A percentile compares a stretch with the other conserved stretches of the same genome.
These are phyloP conservation scores for Aspergillus ruber DNA, from an alignment of 2,329 filamentous ascomycete species.

Conservation along the genomic window DNA sequence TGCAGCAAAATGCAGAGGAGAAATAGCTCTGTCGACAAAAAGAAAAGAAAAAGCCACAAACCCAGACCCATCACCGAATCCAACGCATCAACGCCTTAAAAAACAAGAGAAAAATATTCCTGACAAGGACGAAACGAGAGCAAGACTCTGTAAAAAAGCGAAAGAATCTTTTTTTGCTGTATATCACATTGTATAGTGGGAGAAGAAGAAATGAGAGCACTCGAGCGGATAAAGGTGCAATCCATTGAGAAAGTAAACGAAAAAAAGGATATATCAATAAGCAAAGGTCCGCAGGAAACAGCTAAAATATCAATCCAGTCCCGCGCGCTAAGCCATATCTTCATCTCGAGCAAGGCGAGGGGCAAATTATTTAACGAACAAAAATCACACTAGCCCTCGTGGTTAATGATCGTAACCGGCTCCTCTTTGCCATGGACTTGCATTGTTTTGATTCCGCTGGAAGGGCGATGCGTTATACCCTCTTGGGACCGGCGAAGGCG, in stretches of 20 bases:
- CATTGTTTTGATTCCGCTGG: conserved; percentile 46
- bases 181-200: conserved; percentile 17
- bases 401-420: conserved; percentile 56
- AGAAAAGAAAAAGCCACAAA: conserved; percentile 9
- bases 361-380: conserved; percentile 11
- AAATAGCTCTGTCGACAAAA: conserved; percentile 5
- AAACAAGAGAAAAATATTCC: conserved; percentile 10
- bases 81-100: conserved; percentile 30
- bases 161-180: conserved; percentile 10
- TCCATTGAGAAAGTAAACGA: conserved; percentile 10
- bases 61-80: conserved; percentile 26
- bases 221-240: conserved; percentile 6
- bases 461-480: conserved; percentile 28
- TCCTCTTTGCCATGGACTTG: conserved; percentile 60
- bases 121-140: conserved; percentile 12
- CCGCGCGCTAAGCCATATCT: conserved; percentile 33
- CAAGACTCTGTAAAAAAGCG: conserved; percentile 2
- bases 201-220: conserved; percentile 7
- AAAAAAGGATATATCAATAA: conserved; percentile 12
- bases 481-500: conserved; percentile 29
- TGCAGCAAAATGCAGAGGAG: neutral
- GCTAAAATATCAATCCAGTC: conserved; percentile 19
- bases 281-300: conserved; percentile 8
- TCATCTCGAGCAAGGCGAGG: conserved; percentile 28
- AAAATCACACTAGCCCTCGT: conserved; percentile 9